These are phyloP conservation scores for Blastobotrys ciferrii DNA, from an alignment of 1,139 yeast genomes.

Conservation along the genomic window DNA sequence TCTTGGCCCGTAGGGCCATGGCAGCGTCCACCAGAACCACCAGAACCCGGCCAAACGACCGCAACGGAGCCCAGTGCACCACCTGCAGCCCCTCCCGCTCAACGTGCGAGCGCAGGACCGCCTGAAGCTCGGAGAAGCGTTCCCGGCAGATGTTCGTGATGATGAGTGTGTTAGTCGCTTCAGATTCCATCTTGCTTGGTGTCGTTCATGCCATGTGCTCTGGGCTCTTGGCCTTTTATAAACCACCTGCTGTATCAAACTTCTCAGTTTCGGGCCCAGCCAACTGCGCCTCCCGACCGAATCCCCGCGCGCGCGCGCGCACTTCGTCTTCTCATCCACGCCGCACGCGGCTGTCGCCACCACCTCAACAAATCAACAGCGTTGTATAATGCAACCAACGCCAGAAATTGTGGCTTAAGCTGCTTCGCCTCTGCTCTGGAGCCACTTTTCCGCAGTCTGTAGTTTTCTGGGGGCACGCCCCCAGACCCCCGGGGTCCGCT, in stretches of 20 bases:
- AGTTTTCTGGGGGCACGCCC: too few relatives aligned
- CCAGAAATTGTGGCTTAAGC: too few relatives aligned
- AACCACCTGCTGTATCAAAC: too few relatives aligned
- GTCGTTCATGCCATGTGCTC: not conserved
- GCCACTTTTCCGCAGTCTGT: too few relatives aligned
- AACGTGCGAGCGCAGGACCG: not conserved
- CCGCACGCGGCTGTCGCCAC: too few relatives aligned
- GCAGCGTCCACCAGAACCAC: constrained; percentile 33
- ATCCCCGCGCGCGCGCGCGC: too few relatives aligned
- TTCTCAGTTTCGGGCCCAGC: not conserved
- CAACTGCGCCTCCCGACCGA: not conserved
- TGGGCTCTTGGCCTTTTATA: not conserved
- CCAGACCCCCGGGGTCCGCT: too few relatives aligned
- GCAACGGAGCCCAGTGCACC: constrained; percentile 38
- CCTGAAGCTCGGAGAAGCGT: constrained; percentile 6
- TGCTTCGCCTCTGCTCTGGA: too few relatives aligned
- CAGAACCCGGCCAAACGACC: constrained; percentile 38
- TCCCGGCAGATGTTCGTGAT: constrained; percentile 12
- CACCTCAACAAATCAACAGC: too few relatives aligned
- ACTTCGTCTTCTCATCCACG: too few relatives aligned
- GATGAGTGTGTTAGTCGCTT: constrained; percentile 6
- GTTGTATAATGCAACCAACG: too few relatives aligned
- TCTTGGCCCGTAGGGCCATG: constrained; percentile 33
- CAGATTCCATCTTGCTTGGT: not conserved
- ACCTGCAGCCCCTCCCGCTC: constrained; percentile 11